phyloP scores from a whole-genome alignment of 1,139 yeast species.

The Sugiyamaella grinbergsii region DNA sequence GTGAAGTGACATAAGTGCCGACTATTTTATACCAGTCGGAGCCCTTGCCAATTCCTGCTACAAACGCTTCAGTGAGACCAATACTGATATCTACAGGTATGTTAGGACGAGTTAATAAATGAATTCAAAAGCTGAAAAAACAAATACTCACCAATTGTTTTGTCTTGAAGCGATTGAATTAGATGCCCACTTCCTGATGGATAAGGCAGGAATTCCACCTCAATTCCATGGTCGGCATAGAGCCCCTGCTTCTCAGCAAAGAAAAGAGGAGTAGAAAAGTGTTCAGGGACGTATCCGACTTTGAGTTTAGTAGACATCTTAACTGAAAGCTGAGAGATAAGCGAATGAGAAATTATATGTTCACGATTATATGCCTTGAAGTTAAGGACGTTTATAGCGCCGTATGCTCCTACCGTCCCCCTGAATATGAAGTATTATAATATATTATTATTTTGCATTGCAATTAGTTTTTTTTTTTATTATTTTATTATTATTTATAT shows the following conservation, averaged over 20 bases:
- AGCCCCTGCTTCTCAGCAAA: constrained; percentile 66
- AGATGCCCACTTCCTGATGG: constrained; percentile 90
- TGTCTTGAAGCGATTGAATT: constrained; percentile 66
- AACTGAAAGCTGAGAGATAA: neutral
- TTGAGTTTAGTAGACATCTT: constrained; percentile 34
- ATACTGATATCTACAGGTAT: constrained; percentile 58
- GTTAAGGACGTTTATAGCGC: constrained; percentile 1
- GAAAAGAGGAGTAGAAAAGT: constrained; percentile 82
- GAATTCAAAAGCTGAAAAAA: neutral
- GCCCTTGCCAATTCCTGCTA: constrained; percentile 78
- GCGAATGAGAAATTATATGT: neutral
- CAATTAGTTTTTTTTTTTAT: neutral
- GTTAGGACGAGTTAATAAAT: neutral
- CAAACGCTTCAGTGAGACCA: constrained; percentile 89
- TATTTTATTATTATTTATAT: neutral
- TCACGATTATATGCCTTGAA: neutral
- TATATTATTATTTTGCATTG: neutral
- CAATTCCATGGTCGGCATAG: constrained; percentile 50
- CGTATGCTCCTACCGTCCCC: neutral
- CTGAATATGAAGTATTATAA: neutral
- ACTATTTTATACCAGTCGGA: constrained; percentile 62
- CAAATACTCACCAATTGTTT: constrained; percentile 52
- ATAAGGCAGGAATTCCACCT: constrained; percentile 67
- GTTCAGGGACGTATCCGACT: constrained; percentile 90
- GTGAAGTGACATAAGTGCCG: constrained; percentile 83